Evolutionary conservation across 75 land plant species (phyloP), one percentile per base, ranked within the genome.

Genomic region (Pinus taeda): DNA sequence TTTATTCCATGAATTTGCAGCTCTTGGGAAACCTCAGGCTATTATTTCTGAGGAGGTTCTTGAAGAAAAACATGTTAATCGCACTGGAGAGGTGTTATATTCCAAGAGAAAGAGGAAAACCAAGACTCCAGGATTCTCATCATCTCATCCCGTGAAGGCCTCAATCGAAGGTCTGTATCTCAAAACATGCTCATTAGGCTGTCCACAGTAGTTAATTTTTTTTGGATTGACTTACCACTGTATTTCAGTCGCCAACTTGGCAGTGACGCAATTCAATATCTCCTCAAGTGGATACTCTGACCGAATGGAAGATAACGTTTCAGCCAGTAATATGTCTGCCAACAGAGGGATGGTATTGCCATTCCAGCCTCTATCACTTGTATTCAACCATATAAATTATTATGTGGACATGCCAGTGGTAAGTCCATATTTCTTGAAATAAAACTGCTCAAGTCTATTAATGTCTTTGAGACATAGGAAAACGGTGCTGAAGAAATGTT

Each of bases 321-420:
- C 39, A 12, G 65, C 84, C 29, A 67, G 36, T 20, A 84, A 70
- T 36, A 70, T 74, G 15, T 39, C n/a, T 21, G 21, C 81, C 15
- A 83, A 58, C 70, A 82, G 86, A 61, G 92, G 97, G 79, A 92
- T 94, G 95, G 84, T 94, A 59, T 77, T 94, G 57, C 97, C 97
- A 9, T 94, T 94, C 79, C 81, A 88, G 59, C 92, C 97, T 24
- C 74, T 92, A 17, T 83, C 97, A n/a, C 84, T 94, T 13, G 80
- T 95, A 49, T 94, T 94, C 79, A 70, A 86, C 63, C 87, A 93
- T 59, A 75, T 94, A 75, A 92, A 88, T 70, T 94, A 94, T 87
- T 88, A 81, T 74, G 90, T 94, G 24, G 89, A 94, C 80, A 94
- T 92, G 92, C 95, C 95, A 39, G 59, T 76, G 6, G 96, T 93